These are phyloP conservation scores for Pseudogymnoascus sp. DNA, from an alignment of 2,329 filamentous ascomycete genomes.

Conservation along the genomic window DNA sequence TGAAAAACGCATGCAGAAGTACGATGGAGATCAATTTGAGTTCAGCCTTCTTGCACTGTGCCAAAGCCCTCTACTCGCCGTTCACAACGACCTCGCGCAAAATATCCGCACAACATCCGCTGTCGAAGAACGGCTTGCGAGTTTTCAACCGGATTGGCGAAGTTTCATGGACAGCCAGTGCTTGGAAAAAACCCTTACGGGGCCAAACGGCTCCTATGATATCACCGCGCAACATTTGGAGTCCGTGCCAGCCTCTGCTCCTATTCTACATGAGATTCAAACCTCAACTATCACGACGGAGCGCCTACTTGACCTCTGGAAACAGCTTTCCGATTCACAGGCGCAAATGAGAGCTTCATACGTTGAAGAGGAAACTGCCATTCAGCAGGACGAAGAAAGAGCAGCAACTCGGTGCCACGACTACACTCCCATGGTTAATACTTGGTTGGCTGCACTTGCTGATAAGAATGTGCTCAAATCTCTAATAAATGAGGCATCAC, in stretches of 20 bases:
- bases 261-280: constrained; percentile 13
- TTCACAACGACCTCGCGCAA: constrained; percentile 31
- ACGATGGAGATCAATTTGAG: constrained; percentile 56
- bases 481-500: constrained; percentile 20
- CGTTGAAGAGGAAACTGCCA: constrained; percentile 37
- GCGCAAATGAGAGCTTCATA: constrained; percentile 37
- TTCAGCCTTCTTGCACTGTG: constrained; percentile 73
- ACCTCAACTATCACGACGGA: constrained; percentile 13
- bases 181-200: constrained; percentile 7
- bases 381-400: constrained; percentile 41
- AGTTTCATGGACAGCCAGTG: constrained; percentile 22
- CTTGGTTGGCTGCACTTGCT: constrained; percentile 61
- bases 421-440: constrained; percentile 58
- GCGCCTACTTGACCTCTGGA: constrained; percentile 31
- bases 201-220: constrained; percentile 13
- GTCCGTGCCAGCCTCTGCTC: constrained; percentile 2
- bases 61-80: constrained; percentile 46
- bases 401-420: constrained; percentile 53
- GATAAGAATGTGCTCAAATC: constrained; percentile 52
- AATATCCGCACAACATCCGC: constrained; percentile 33
- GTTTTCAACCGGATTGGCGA: constrained; percentile 35
- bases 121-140: constrained; percentile 33
- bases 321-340: constrained; percentile 34
- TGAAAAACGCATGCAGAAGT: constrained; percentile 55
- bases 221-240: constrained; percentile 18